Conservation (phyloP, 2,329 filamentous ascomycete species). For the Neocucurbitaria cava region DNA sequence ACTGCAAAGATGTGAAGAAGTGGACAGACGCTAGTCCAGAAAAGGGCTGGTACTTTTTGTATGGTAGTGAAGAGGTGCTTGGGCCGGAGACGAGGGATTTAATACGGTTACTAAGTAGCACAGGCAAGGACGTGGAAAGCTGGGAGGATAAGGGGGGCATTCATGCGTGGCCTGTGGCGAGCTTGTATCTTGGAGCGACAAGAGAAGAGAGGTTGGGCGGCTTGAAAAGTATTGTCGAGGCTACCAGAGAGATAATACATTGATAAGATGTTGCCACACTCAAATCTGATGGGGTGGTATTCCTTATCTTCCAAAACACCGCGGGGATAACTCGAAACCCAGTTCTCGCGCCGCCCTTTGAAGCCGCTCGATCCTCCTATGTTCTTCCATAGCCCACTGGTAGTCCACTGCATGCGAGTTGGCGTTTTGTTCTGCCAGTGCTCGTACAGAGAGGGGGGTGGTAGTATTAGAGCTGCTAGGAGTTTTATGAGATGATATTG, state of each 20-base stretch:
- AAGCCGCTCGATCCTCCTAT: constrained; percentile 2
- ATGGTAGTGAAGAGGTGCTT: constrained; percentile 80
- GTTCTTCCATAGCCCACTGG: constrained; percentile 8
- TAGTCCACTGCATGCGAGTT: background rate
- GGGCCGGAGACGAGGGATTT: constrained; percentile 71
- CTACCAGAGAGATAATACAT: constrained; percentile 38
- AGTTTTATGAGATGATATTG: background rate
- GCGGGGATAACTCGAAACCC: constrained; percentile 11
- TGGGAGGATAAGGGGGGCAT: constrained; percentile 71
- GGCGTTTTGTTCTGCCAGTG: constrained; percentile 10
- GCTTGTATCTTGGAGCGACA: constrained; percentile 61
- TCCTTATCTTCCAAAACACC: constrained; percentile 9
- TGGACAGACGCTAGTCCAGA: constrained; percentile 73
- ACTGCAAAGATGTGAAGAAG: constrained; percentile 68
- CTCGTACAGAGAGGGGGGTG: background rate
- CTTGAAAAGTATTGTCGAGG: constrained; percentile 53
- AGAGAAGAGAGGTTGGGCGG: constrained; percentile 57
- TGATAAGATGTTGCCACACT: constrained; percentile 8
- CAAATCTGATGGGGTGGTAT: background rate
- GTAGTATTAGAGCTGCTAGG: background rate
- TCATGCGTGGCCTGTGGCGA: constrained; percentile 83
- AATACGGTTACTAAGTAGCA: constrained; percentile 61
- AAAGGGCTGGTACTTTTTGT: constrained; percentile 73
- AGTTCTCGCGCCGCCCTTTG: constrained; percentile 13
- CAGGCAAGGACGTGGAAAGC: constrained; percentile 62